Conservation (phyloP, 1,139 yeast genomes). For the Candida sp. region DNA sequence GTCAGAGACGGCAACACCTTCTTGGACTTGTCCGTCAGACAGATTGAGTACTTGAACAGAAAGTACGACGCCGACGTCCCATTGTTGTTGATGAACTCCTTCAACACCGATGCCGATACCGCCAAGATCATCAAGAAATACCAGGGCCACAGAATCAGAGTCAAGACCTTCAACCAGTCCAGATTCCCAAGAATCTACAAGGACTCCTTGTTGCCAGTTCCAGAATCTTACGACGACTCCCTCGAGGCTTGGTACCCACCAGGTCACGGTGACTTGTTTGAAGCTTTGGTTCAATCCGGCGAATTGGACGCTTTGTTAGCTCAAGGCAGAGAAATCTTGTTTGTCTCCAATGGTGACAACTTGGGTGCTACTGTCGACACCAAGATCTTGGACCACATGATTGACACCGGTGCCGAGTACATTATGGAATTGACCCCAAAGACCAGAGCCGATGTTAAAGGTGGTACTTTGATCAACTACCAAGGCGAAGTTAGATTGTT, state of each 20-base stretch:
- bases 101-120: slow-evolving; percentile 97
- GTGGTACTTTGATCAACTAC: slow-evolving; percentile 97
- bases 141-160: slow-evolving; percentile 95
- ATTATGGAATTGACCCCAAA: slow-evolving; percentile 99
- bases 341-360: slow-evolving; percentile 98
- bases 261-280: slow-evolving; percentile 98
- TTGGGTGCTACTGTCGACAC: slow-evolving; percentile 98
- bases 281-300: slow-evolving; percentile 87
- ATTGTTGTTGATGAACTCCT: slow-evolving; percentile 95
- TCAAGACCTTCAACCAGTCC: slow-evolving; percentile 96
- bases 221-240: slow-evolving; percentile 72
- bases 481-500: slow-evolving; percentile 94
- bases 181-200: slow-evolving; percentile 95
- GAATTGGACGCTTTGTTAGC: slow-evolving; percentile 89
- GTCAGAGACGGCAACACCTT: slow-evolving; percentile 99
- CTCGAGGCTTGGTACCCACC: slow-evolving; percentile 98
- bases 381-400: slow-evolving; percentile 90
- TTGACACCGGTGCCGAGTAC: slow-evolving; percentile 90
- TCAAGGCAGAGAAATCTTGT: slow-evolving; percentile 93
- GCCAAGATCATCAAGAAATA: slow-evolving; percentile 95
- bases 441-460: slow-evolving; percentile 99
- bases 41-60: slow-evolving; percentile 94
- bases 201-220: slow-evolving; percentile 95
- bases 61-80: slow-evolving; percentile 94
- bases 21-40: slow-evolving; percentile 94